A percentile compares a stretch with the other conserved stretches of the same genome.
phyloP scores from a whole-genome alignment of 768 basidiomycete species.

The Lanmaoa rubissima region DNA sequence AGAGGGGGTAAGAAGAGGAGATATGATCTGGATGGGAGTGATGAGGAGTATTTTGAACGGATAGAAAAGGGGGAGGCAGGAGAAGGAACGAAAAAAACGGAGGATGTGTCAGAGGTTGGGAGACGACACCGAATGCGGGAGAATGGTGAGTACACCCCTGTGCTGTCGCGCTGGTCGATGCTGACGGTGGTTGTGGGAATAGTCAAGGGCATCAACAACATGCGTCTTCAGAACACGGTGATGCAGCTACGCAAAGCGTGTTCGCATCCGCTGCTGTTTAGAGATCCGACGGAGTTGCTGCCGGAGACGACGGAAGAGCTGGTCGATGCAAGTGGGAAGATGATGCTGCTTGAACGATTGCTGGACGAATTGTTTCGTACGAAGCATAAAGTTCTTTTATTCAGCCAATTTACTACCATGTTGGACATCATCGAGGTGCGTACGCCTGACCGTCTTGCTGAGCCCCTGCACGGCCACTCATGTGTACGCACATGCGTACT shows the following conservation, averaged over 20 bases:
- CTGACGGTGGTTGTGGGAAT: conserved; percentile 1
- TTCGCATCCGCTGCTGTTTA: conserved; percentile 89
- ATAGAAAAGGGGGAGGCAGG: conserved; percentile 50
- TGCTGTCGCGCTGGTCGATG: neutral
- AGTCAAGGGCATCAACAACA: conserved; percentile 88
- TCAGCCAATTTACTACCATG: conserved; percentile 96
- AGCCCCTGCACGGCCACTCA: neutral
- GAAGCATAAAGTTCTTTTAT: conserved; percentile 82
- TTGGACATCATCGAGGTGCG: conserved; percentile 89
- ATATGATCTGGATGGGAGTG: conserved; percentile 58
- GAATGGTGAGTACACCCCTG: conserved; percentile 48
- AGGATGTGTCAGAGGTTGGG: conserved; percentile 53
- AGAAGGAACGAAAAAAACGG: conserved; percentile 33
- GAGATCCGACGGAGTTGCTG: conserved; percentile 31
- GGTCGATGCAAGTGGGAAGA: conserved; percentile 89
- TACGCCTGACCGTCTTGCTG: neutral
- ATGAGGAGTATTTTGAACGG: conserved; percentile 62
- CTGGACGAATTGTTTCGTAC: conserved; percentile 77
- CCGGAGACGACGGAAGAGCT: conserved; percentile 75
- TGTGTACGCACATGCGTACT: neutral
- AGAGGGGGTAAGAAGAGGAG: conserved; percentile 39
- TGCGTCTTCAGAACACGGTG: conserved; percentile 90
- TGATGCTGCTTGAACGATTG: conserved; percentile 91
- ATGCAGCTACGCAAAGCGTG: conserved; percentile 98
- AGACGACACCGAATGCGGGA: conserved; percentile 56